Evolutionary conservation across 257 asterid species (phyloP).

Genomic region (Petrea volubilis): DNA sequence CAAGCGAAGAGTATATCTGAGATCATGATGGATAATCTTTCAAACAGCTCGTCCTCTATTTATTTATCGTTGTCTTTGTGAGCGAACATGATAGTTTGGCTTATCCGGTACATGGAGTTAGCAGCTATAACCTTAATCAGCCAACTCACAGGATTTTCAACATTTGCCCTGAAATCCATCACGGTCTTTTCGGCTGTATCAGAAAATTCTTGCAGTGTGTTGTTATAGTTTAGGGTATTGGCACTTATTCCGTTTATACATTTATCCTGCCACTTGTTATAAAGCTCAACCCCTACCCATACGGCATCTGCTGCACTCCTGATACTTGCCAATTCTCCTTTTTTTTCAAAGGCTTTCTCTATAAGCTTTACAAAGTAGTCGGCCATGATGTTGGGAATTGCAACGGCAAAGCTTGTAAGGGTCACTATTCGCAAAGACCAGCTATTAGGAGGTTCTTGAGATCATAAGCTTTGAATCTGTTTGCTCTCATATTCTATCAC

Average conservation of each 20-base stretch:
- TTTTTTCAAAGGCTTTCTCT: too few relatives aligned
- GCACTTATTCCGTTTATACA: not conserved
- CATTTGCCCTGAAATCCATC: not conserved
- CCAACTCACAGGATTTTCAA: slow-evolving; percentile 8
- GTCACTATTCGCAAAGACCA: too few relatives aligned
- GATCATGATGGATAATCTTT: slow-evolving; percentile 1
- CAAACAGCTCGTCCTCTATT: not conserved
- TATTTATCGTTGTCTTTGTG: not conserved
- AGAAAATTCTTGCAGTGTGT: not conserved
- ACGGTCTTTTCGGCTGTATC: not conserved
- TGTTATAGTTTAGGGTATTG: not conserved
- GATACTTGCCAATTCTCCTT: too few relatives aligned
- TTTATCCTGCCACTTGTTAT: not conserved
- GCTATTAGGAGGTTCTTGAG: too few relatives aligned
- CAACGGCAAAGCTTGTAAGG: too few relatives aligned
- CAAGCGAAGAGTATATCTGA: slow-evolving; percentile 11
- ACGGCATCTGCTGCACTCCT: too few relatives aligned
- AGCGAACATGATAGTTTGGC: not conserved
- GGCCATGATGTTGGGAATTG: too few relatives aligned
- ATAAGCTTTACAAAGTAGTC: not conserved
- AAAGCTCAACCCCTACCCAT: not conserved
- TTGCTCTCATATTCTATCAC: not conserved
- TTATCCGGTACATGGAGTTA: slow-evolving; percentile 19
- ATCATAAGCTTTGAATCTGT: too few relatives aligned
- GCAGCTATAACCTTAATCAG: slow-evolving; percentile 17